Conservation (phyloP, 116 monocot genomes). For the Phalaenopsis hybrid region DNA sequence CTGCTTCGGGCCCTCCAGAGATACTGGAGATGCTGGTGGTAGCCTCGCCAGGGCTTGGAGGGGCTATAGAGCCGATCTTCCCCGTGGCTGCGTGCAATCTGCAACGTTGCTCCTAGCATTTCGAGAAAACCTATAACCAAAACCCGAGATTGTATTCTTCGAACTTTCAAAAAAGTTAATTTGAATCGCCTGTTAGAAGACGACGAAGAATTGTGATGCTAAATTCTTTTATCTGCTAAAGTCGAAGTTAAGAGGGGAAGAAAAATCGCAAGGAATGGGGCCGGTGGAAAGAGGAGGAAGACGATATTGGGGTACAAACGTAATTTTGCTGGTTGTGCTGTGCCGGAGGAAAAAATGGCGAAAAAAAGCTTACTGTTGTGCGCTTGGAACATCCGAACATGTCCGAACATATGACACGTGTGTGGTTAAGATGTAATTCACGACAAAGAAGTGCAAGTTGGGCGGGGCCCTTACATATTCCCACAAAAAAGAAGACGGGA, state of each 20-base stretch:
- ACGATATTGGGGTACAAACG: background rate
- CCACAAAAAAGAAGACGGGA: too few relatives aligned
- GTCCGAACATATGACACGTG: too few relatives aligned
- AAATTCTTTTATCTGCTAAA: background rate
- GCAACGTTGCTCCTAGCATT: slow-evolving; percentile 36
- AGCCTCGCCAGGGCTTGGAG: slow-evolving; percentile 19
- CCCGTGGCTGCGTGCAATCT: slow-evolving; percentile 29
- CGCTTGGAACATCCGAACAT: too few relatives aligned
- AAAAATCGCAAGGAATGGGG: background rate
- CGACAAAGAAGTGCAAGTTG: too few relatives aligned
- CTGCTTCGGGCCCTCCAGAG: background rate
- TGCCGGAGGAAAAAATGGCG: background rate
- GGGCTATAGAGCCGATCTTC: slow-evolving; percentile 41
- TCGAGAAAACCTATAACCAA: slow-evolving; percentile 5
- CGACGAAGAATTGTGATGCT: background rate
- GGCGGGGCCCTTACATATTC: too few relatives aligned
- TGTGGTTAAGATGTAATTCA: too few relatives aligned
- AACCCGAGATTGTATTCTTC: background rate
- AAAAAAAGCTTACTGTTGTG: background rate
- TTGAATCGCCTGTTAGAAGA: background rate
- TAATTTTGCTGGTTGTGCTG: background rate
- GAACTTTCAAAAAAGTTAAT: background rate
- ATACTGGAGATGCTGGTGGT: background rate
- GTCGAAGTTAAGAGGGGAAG: background rate
- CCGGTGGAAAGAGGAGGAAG: background rate